Percentiles rank a stretch among this genome's conserved stretches.
phyloP scores from a whole-genome alignment of 2,329 filamentous ascomycete genomes.

The Trichoderma asperellum region DNA sequence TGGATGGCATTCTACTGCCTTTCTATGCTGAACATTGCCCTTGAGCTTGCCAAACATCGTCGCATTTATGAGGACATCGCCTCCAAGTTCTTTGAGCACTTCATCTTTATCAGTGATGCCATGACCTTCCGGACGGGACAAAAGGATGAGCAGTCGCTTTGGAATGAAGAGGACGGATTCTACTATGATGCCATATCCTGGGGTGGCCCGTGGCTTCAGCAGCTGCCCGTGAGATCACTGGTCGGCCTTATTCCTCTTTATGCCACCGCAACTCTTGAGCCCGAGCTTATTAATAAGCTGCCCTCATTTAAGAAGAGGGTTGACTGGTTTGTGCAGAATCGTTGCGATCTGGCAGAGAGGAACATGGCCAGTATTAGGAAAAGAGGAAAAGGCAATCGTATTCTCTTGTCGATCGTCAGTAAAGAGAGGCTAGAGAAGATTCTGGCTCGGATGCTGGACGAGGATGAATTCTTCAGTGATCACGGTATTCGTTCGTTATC shows the following conservation, averaged over 20 bases:
- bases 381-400: conserved; percentile 85
- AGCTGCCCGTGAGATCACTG: conserved; percentile 87
- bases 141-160: conserved; percentile 79
- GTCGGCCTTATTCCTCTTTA: conserved; percentile 94
- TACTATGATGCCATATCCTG: conserved; percentile 99
- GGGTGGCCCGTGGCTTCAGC: conserved; percentile 90
- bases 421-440: conserved; percentile 91
- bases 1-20: conserved; percentile 99
- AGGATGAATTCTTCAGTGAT: conserved; percentile 88
- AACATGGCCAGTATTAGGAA: conserved; percentile 94
- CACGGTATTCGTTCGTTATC: conserved; percentile 91
- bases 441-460: conserved; percentile 87
- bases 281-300: conserved; percentile 88
- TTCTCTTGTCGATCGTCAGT: conserved; percentile 87
- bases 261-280: conserved; percentile 88
- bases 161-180: conserved; percentile 96
- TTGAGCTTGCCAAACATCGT: conserved; percentile 93
- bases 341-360: conserved; percentile 82
- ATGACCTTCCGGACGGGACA: conserved; percentile 81
- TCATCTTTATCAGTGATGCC: conserved; percentile 95
- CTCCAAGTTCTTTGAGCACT: conserved; percentile 98
- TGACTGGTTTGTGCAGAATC: conserved; percentile 92
- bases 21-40: conserved; percentile 94
- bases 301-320: conserved; percentile 91
- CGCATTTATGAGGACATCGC: conserved; percentile 96